Conservation (phyloP, 148 eudicot genomes). For the Vaccinium vitisidaea region DNA sequence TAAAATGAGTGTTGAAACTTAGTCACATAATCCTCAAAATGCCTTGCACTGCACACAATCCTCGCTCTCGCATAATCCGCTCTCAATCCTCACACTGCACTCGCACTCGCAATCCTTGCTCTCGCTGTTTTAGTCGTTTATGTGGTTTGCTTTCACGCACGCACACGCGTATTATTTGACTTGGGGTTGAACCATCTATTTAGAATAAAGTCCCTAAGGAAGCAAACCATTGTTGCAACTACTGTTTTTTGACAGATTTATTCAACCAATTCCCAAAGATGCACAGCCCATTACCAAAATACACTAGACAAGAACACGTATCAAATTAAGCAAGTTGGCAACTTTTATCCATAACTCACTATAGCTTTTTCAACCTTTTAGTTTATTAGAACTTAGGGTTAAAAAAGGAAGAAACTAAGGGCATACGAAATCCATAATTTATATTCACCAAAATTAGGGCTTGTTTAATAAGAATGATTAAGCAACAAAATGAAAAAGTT, state of each 20-base stretch:
- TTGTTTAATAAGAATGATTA: neutral
- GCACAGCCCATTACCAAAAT: neutral
- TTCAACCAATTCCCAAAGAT: neutral
- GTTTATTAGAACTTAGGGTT: neutral
- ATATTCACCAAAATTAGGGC: neutral
- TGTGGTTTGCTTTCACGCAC: no score
- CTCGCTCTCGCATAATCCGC: no score
- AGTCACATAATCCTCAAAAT: no score
- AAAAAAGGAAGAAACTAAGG: neutral
- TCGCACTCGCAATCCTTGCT: no score
- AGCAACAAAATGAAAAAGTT: slow-evolving; percentile 3
- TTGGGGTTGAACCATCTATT: neutral
- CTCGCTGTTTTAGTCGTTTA: no score
- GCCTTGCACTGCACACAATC: no score
- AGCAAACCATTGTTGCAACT: neutral
- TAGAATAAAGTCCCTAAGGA: neutral
- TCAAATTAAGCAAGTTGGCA: neutral
- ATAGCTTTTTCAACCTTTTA: slow-evolving; percentile 2
- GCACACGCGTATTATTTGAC: no score
- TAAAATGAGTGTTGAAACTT: neutral
- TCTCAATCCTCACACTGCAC: no score
- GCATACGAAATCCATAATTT: neutral
- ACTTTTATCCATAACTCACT: neutral
- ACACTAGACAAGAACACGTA: neutral
- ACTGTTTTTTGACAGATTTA: slow-evolving; percentile 2